Conservation (phyloP, 441 rosid species). For the Cnidoscolus chayamansa region DNA sequence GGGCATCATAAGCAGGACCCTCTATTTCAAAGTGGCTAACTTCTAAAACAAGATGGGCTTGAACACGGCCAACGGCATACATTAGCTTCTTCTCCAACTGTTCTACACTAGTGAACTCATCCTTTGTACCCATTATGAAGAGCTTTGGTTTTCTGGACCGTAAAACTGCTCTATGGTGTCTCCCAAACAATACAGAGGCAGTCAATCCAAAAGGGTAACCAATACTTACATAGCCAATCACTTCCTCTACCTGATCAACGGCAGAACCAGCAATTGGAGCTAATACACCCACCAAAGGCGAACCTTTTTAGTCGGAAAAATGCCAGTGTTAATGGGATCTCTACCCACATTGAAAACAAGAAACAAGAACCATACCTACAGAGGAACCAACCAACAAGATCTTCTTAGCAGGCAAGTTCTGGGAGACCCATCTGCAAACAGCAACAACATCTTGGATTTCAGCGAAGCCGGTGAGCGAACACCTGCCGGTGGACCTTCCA, state of each 20-base stretch:
- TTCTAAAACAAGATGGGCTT: slow-evolving; percentile 68
- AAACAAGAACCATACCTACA: slow-evolving; percentile 46
- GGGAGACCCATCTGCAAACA: slow-evolving; percentile 63
- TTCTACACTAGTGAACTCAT: slow-evolving; percentile 69
- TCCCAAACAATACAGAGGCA: slow-evolving; percentile 67
- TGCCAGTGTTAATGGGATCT: too few relatives aligned
- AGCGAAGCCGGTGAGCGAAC: slow-evolving; percentile 73
- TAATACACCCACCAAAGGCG: slow-evolving; percentile 32
- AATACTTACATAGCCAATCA: slow-evolving; percentile 67
- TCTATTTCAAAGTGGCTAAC: slow-evolving; percentile 86
- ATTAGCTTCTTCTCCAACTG: slow-evolving; percentile 71
- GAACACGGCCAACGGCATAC: slow-evolving; percentile 51
- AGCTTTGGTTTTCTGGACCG: slow-evolving; percentile 68
- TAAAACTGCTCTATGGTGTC: slow-evolving; percentile 69
- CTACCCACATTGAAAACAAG: too few relatives aligned
- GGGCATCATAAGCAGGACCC: slow-evolving; percentile 68
- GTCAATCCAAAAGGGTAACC: slow-evolving; percentile 77
- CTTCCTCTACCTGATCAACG: slow-evolving; percentile 63
- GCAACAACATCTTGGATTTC: slow-evolving; percentile 74
- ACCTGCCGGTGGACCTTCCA: slow-evolving; percentile 70
- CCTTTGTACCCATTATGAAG: slow-evolving; percentile 80
- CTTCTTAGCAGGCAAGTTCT: slow-evolving; percentile 39
- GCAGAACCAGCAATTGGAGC: slow-evolving; percentile 89
- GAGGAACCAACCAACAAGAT: slow-evolving; percentile 78
- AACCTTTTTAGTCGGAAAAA: slow-evolving; percentile 10